Base-by-base conservation (phyloP, 805 yeast species). In the Yueomyces sp. region DNA sequence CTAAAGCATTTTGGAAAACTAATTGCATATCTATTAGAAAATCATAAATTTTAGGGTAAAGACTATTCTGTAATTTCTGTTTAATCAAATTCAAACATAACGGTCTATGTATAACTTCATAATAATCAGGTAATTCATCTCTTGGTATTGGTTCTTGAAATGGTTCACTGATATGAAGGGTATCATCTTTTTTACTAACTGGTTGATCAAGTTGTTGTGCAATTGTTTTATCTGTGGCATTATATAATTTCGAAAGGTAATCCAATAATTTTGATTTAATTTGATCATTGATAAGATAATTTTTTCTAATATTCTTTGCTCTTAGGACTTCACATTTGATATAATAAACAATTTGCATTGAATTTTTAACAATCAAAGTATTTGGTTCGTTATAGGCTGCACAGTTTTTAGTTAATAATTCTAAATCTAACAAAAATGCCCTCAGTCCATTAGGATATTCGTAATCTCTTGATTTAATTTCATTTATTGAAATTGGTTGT, bases 81-180 rank as follows among this genome's bases (percentile, higher is more conserved):
- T 70, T 64, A 8, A 90, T 74, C 32, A 74, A 68, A 42, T 69
- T 71, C 52, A 90, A 73, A 1, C 94, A 75, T 60, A 85, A 82
- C 11, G 95, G 95, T 43, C 72, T 67, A 49, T 76, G 72, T 39
- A 90, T 79, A 5, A 83, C 66, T 49, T 75, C 72, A 62, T 80
- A 80, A 64, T 88, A 88, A 53, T 84, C 94, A 1, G 95, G 95
- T 52, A 82, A 81, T 46, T 73, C 75, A 11, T 74, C 73, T 32
- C 72, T 73, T 53, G 78, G 77, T 2, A 90, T 92, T 44, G 78
- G 80, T 32, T 79, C 83, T 65, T 82, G 58, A 57, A 87, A 88
- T 0, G 94, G 84, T 11, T 73, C 82, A 47, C 83, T 73, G 37
- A 81, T 67, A 40, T 65, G 51, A 28, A 55, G 47, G 9, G 50